A percentile compares a stretch with the other conserved stretches of the same genome.
phyloP scores from a whole-genome alignment of 495 filamentous ascomycete genomes.

The Trichoderma asperelloides region DNA sequence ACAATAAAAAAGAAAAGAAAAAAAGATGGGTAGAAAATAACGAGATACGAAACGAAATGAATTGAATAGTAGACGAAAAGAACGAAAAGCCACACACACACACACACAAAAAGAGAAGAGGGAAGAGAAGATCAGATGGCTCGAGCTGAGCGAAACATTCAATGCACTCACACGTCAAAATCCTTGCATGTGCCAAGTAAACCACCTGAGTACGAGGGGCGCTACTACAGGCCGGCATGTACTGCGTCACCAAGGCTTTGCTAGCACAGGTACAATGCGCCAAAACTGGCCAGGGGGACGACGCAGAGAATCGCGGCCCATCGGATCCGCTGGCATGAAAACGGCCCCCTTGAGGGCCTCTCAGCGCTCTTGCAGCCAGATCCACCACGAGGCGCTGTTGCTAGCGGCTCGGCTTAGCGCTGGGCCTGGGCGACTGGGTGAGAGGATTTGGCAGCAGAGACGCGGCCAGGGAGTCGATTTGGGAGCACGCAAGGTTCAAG shows the following conservation, averaged over 20 bases:
- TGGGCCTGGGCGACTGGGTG: background rate
- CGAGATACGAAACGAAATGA: background rate
- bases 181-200: background rate
- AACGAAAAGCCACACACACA: background rate
- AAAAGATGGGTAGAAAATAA: background rate
- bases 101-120: background rate
- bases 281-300: background rate
- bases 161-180: background rate
- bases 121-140: background rate
- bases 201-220: background rate
- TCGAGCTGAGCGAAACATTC: background rate
- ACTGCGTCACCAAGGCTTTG: too few relatives aligned
- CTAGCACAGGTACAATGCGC: background rate
- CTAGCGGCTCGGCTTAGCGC: background rate
- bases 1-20: background rate
- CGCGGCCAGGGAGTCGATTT: background rate
- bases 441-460: background rate
- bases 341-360: background rate
- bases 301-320: background rate
- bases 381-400: background rate
- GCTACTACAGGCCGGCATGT: background rate
- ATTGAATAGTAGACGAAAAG: background rate
- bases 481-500: background rate
- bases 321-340: background rate
- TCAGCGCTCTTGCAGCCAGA: background rate